These are phyloP conservation scores for Melastoma malabathricum DNA, from an alignment of 345 rosid species.

Conservation along the genomic window DNA sequence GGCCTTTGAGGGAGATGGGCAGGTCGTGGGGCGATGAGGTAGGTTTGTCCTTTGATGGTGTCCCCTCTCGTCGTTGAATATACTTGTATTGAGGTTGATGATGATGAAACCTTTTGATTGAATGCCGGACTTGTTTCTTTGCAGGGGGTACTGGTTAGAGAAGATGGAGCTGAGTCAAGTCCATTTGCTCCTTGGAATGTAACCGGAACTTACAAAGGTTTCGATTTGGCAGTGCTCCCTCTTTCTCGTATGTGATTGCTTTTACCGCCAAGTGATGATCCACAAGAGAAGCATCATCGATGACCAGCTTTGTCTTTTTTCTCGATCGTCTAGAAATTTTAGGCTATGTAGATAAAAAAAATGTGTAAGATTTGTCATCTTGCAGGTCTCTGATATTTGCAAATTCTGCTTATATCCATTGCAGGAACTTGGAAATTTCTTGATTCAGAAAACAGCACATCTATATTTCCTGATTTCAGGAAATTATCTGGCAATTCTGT, in stretches of 20 bases:
- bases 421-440: constrained; percentile 86
- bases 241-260: too few relatives aligned
- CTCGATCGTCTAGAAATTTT: too few relatives aligned
- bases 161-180: constrained; percentile 50
- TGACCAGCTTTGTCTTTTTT: neutral
- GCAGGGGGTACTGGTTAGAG: constrained; percentile 70
- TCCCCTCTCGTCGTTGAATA: too few relatives aligned
- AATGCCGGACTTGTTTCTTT: constrained; percentile 16
- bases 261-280: too few relatives aligned
- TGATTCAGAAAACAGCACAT: constrained; percentile 62
- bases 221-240: constrained; percentile 19
- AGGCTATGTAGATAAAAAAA: too few relatives aligned
- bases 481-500: constrained; percentile 66
- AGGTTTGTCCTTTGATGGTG: neutral
- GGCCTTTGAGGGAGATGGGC: constrained; percentile 74
- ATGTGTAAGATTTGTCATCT: too few relatives aligned
- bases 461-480: constrained; percentile 69
- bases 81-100: too few relatives aligned
- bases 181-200: constrained; percentile 75
- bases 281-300: too few relatives aligned
- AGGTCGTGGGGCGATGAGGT: constrained; percentile 95
- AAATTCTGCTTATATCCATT: constrained; percentile 5
- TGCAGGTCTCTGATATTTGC: too few relatives aligned
- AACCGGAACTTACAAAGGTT: constrained; percentile 98
- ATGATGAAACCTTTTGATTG: neutral